Base-by-base conservation (phyloP, 1,139 yeast genomes). In the Sugiyamaella neomexicana region DNA sequence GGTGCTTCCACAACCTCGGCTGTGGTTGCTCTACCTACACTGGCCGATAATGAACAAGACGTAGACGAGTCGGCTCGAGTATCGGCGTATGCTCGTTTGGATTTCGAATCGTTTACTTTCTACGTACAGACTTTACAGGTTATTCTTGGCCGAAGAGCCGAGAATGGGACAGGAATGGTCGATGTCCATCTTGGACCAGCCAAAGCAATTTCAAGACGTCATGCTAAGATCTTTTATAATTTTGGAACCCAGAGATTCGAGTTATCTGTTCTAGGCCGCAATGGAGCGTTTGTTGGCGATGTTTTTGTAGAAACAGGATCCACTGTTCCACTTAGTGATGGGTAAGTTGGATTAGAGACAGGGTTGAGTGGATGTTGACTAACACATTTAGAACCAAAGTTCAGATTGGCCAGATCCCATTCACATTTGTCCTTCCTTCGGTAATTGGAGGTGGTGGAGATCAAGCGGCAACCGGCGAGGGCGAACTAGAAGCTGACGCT, bases 101-200 rank as follows among this genome's bases (percentile, higher is more conserved):
- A 93, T 68, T 93, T 93, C 70, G 96, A 89, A 58, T 84, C 89
- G 61, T 91, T 86, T 68, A 89, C 96, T 2, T 93, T 95, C 70
- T 93, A 90, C 65, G 97, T 93, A 2, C 99, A 93, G 71, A 93
- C 99, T 1, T 77, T 93, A 64, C 98, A 93, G 68, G 97, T 93
- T 1, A 80, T 93, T 7, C 75, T 93, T 43, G 99, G 99, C 6
- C 79, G 99, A 62, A 80, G 89, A 58, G 86, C 95, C 8, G 90
- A 86, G 66, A 87, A 87, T 62, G 77, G 63, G 65, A 74, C 62
- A 73, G 75, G 63, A 78, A 83, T 88, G 39, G 93, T 89, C 10
- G 98, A 91, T 72, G 97, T 93, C 36, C 97, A 93, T 72, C 72
- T 93, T 50, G 95, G 97, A 9, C 83, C 89, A 10, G 87, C 90